Evolutionary conservation across 768 basidiomycete genomes (phyloP), one percentile per base, ranked within the genome.

Genomic region (Auricularia cornea): DNA sequence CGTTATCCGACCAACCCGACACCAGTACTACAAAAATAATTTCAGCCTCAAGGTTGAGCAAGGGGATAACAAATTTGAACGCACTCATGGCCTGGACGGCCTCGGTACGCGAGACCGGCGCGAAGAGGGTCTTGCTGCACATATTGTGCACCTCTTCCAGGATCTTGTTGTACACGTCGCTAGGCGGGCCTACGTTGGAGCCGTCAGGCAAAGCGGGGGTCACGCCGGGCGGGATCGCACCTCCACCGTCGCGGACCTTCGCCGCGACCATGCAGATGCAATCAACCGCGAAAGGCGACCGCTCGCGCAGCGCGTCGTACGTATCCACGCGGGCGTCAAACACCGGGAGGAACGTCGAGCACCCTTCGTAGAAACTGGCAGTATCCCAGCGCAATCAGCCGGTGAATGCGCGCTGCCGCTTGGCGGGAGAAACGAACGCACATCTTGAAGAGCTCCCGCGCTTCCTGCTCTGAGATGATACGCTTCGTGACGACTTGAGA

Each of bases 221-320:
- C 31, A 48, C 62, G 56, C 66, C 57, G 70, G 64, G 63, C 64
- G 64, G 33, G 65, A 52, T 68, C 83, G 66, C 67, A 90, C 90
- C 89, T 70, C 94, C 94, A 31, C 92, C 94, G 72, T 96, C 94
- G 62, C 91, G 84, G 35, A 94, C 91, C 63, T 89, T 85, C 14
- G 93, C 89, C 3, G 92, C 94, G 40, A 95, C 92, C 88, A 94
- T 92, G 71, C 94, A 94, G 35, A 98, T 95, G 26, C 88, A 86
- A 68, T 95, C 87, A 28, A 98, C 88, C 48, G 92, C 92, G 75
- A 96, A 97, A 0, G 94, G 95, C 60, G 94, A 96, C 57, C 94
- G 86, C 63, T 88, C 84, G 70, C 91, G 92, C 63, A 98, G 78
- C 51, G 85, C 83, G 54, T 94, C 90, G 74, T 85, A 97, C 0